A percentile compares a stretch with the other conserved stretches of the same genome.
phyloP scores from a whole-genome alignment of 371 early-diverging fungal species.

The Modicella reniformis region DNA sequence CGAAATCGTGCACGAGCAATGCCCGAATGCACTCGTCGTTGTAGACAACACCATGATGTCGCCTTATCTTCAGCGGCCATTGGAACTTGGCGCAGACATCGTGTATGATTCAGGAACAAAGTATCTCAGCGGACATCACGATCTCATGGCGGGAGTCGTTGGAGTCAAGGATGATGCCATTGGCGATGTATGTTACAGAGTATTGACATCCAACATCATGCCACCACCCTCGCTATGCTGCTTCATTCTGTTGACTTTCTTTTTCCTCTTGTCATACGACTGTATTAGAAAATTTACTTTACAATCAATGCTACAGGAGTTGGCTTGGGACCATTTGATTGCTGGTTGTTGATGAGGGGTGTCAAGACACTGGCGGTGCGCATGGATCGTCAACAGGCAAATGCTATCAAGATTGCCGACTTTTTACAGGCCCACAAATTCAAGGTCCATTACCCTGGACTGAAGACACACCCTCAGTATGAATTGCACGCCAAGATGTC shows the following conservation, averaged over 20 bases:
- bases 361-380: slow-evolving; percentile 89
- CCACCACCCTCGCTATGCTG: neutral
- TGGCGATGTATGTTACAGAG: slow-evolving; percentile 67
- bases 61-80: slow-evolving; percentile 85
- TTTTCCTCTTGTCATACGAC: neutral
- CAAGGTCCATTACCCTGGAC: slow-evolving; percentile 90
- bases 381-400: slow-evolving; percentile 85
- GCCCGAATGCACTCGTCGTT: slow-evolving; percentile 82
- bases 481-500: slow-evolving; percentile 83
- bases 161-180: slow-evolving; percentile 74
- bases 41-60: slow-evolving; percentile 96
- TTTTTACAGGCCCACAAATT: slow-evolving; percentile 82
- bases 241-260: neutral
- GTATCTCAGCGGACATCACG: slow-evolving; percentile 92
- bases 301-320: slow-evolving; percentile 94
- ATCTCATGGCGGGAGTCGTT: slow-evolving; percentile 91
- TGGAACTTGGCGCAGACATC: slow-evolving; percentile 91
- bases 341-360: slow-evolving; percentile 87
- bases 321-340: slow-evolving; percentile 88
- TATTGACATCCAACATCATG: no score
- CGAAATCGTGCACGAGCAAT: slow-evolving; percentile 70
- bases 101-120: slow-evolving; percentile 90
- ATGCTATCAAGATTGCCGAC: slow-evolving; percentile 80
- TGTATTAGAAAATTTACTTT: slow-evolving; percentile 76
- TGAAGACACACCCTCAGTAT: slow-evolving; percentile 87